These are phyloP conservation scores for Tolypocladium cylindrosporum DNA, from an alignment of 2,329 filamentous ascomycete species.

Conservation along the genomic window DNA sequence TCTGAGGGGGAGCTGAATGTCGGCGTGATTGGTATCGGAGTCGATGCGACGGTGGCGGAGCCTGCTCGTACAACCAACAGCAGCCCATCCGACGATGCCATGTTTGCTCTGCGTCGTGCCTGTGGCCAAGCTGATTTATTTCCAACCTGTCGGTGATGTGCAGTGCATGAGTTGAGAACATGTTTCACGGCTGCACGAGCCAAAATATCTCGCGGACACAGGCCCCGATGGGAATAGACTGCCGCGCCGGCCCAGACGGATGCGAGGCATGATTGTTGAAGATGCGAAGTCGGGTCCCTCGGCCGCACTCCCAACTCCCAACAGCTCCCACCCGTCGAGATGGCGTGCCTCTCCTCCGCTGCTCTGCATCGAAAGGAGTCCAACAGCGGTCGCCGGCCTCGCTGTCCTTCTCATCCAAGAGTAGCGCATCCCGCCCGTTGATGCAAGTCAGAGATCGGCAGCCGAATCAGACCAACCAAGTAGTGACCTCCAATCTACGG, in stretches of 20 bases:
- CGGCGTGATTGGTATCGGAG: conserved; percentile 5
- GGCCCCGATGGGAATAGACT: background rate
- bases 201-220: background rate
- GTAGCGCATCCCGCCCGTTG: conserved; percentile 1
- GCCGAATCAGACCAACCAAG: conserved; percentile 8
- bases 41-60: conserved; percentile 11
- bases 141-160: background rate
- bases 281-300: background rate
- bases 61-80: conserved; percentile 3
- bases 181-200: background rate
- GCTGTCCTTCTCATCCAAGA: background rate
- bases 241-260: background rate
- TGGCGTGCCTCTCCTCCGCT: background rate
- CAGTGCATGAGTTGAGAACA: background rate
- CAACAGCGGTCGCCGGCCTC: background rate
- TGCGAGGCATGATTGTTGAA: background rate
- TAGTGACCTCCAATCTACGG: background rate
- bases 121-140: background rate
- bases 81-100: background rate
- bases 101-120: background rate
- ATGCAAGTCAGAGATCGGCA: conserved; percentile 12
- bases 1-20: conserved; percentile 1
- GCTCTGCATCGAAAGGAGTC: background rate
- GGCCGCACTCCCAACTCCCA: background rate
- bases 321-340: background rate